Conservation (phyloP, 176 grass and related monocot genomes). For the Avena sativa region DNA sequence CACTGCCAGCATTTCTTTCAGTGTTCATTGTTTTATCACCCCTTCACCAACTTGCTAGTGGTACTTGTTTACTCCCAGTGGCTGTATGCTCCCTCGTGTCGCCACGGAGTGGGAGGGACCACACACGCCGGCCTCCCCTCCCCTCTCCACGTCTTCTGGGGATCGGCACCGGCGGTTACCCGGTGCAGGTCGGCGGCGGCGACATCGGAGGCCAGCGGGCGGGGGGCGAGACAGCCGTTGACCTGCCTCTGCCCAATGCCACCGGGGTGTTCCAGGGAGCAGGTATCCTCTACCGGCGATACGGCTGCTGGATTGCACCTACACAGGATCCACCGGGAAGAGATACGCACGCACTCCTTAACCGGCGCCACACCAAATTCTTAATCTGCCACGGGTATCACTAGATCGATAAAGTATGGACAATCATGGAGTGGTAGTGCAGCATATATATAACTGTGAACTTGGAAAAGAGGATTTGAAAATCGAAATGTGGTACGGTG, state of each 20-base stretch:
- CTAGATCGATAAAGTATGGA: slow-evolving; percentile 13
- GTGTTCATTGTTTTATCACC: slow-evolving; percentile 46
- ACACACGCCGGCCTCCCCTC: not conserved
- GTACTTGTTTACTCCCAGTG: slow-evolving; percentile 33
- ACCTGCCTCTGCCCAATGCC: slow-evolving; percentile 17
- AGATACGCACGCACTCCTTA: slow-evolving; percentile 32
- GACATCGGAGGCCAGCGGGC: slow-evolving; percentile 3
- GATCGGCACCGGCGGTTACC: slow-evolving; percentile 36
- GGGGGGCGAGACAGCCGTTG: slow-evolving; percentile 41
- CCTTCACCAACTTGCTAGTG: slow-evolving; percentile 29
- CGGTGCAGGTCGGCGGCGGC: slow-evolving; percentile 25
- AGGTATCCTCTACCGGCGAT: slow-evolving; percentile 26
- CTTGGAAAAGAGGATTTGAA: slow-evolving; percentile 6
- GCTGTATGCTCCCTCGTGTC: slow-evolving; percentile 9
- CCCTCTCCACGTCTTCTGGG: slow-evolving; percentile 13
- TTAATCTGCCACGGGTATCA: slow-evolving; percentile 41
- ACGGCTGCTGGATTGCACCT: slow-evolving; percentile 16
- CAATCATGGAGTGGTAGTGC: slow-evolving; percentile 1
- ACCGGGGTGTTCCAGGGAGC: slow-evolving; percentile 43
- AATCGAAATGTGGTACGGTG: not conserved
- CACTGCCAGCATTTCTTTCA: slow-evolving; percentile 31
- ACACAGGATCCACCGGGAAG: slow-evolving; percentile 13
- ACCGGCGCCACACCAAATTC: slow-evolving; percentile 18
- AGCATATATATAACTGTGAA: not conserved
- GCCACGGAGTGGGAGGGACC: not conserved